phyloP scores from a whole-genome alignment of 164 flowering plant species.

The Chloranthus sessilifolius region DNA sequence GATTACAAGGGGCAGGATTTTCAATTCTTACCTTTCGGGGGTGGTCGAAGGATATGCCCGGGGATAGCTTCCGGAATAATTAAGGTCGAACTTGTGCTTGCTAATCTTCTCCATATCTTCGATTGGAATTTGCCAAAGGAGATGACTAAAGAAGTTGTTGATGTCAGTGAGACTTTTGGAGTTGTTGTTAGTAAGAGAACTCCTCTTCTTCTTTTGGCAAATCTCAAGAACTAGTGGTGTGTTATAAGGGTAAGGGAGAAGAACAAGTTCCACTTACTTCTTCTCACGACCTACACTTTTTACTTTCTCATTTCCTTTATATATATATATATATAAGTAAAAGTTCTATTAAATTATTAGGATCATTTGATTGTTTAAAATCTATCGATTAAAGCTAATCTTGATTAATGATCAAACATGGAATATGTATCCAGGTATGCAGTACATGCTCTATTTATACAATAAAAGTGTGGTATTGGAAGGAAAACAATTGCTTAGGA shows the following conservation, averaged over 20 bases:
- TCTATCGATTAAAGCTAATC: neutral
- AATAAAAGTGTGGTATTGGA: too few species aligned
- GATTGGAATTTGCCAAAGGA: conserved; percentile 50
- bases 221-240: too few species aligned
- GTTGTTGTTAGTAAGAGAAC: conserved; percentile 26
- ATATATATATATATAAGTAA: neutral
- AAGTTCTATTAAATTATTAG: too few species aligned
- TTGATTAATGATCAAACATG: too few species aligned
- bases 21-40: conserved; percentile 27
- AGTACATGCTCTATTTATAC: too few species aligned
- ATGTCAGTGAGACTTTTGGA: conserved; percentile 36
- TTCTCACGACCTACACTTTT: neutral
- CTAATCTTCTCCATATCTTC: conserved; percentile 40
- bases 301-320: neutral
- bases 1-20: conserved; percentile 30
- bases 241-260: neutral
- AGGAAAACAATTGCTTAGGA: too few species aligned
- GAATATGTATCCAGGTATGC: too few species aligned
- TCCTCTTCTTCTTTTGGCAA: conserved; percentile 11
- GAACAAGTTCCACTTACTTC: neutral
- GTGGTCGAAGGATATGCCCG: conserved; percentile 39
- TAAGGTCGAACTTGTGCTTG: conserved; percentile 24
- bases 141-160: conserved; percentile 26
- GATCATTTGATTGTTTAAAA: too few species aligned
- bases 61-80: conserved; percentile 19